phyloP scores from a whole-genome alignment of 2,329 filamentous ascomycete species.

The Cladorrhinum sp. region DNA sequence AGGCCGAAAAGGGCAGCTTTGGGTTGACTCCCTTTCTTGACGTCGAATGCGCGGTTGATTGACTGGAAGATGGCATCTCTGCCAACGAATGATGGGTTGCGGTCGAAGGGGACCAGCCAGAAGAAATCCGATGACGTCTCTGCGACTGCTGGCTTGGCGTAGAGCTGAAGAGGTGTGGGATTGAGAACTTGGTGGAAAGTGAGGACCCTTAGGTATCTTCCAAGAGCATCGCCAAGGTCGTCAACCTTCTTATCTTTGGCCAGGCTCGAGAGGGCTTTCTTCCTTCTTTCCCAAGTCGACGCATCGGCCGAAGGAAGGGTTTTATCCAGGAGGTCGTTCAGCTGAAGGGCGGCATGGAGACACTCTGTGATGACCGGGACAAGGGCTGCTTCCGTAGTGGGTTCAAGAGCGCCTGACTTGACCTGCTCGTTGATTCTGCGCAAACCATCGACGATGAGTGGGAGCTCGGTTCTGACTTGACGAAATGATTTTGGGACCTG shows the following conservation, averaged over 20 bases:
- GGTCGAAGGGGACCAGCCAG: not conserved
- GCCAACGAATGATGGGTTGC: not conserved
- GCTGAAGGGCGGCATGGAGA: not conserved
- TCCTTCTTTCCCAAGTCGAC: not conserved
- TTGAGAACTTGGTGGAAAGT: not conserved
- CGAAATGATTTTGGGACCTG: not conserved
- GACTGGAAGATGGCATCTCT: not conserved
- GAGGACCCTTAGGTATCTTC: not conserved
- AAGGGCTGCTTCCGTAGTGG: not conserved
- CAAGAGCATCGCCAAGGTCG: not conserved
- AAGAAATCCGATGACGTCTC: not conserved
- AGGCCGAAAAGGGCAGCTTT: not conserved
- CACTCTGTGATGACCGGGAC: not conserved
- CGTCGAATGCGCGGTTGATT: not conserved
- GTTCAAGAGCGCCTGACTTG: not conserved
- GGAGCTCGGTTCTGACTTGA: not conserved
- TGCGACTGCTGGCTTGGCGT: not conserved
- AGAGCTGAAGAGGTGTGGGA: too few relatives aligned
- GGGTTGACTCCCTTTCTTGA: not conserved
- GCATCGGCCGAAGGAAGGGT: not conserved
- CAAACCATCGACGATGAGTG: not conserved
- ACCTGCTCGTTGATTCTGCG: not conserved
- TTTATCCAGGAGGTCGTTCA: not conserved
- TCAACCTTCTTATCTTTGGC: not conserved
- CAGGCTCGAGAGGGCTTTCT: not conserved